Evolutionary conservation across 225 moss, liverwort and hornwort species (phyloP).

Genomic region (Polytrichum formosum): DNA sequence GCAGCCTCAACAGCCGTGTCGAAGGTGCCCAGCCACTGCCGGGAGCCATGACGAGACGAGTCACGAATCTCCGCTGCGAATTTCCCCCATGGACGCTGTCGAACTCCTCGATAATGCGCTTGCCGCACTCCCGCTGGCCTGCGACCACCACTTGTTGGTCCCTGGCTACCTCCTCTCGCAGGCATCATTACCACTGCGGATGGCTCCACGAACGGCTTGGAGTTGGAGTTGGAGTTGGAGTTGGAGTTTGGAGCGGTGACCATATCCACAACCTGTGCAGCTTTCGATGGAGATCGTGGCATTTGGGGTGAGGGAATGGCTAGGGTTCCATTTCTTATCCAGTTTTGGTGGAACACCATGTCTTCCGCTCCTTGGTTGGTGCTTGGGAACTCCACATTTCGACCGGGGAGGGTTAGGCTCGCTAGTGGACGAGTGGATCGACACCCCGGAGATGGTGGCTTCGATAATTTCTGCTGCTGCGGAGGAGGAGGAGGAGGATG

Average conservation of each 20-base stretch:
- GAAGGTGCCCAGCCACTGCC: constrained; percentile 48
- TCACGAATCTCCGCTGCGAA: constrained; percentile 55
- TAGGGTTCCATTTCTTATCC: background rate
- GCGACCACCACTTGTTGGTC: constrained; percentile 21
- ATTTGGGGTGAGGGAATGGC: constrained; percentile 3
- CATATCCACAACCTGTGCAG: too few relatives aligned
- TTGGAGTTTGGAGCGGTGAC: too few relatives aligned
- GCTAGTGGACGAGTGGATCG: constrained; percentile 31
- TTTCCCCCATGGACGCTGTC: constrained; percentile 53
- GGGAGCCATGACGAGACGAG: constrained; percentile 41
- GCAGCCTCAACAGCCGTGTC: constrained; percentile 56
- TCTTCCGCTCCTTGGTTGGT: constrained; percentile 27
- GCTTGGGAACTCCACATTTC: background rate
- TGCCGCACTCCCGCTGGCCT: constrained; percentile 20
- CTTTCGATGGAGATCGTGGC: background rate
- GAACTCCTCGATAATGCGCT: constrained; percentile 41
- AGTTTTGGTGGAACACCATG: constrained; percentile 14
- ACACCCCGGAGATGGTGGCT: constrained; percentile 16
- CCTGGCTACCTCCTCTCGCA: constrained; percentile 5
- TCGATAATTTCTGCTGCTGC: background rate
- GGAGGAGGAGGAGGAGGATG: too few relatives aligned
- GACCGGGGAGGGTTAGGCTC: constrained; percentile 22
- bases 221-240: too few relatives aligned
- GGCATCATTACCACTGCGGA: background rate
- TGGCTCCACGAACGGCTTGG: background rate